A percentile compares a stretch with the other conserved stretches of the same genome.
Conservation (phyloP, 2,329 filamentous ascomycete species). For the Gaeumannomyces sp. region DNA sequence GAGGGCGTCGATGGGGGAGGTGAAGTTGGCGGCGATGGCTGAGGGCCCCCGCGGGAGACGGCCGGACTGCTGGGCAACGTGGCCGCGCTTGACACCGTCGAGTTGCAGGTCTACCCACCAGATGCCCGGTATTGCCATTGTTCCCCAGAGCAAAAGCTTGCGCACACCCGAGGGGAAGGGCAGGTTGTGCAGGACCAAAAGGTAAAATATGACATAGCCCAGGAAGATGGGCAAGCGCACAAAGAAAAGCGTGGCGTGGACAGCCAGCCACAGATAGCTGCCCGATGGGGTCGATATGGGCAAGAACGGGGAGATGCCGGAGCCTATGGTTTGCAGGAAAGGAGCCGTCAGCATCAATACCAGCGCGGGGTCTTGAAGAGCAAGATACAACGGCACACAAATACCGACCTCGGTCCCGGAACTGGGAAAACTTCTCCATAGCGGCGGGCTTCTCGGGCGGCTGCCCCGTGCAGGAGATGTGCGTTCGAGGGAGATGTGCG, state of each 20-base stretch:
- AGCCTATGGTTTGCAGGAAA: constrained; percentile 51
- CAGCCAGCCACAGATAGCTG: constrained; percentile 54
- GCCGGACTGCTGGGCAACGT: constrained; percentile 64
- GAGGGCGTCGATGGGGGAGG: constrained; percentile 84
- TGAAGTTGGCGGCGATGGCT: constrained; percentile 85
- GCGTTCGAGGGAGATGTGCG: background rate
- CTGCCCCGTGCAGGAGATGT: background rate
- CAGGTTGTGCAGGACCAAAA: constrained; percentile 75
- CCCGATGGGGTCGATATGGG: constrained; percentile 61
- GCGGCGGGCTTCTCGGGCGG: constrained; percentile 9
- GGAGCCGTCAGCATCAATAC: background rate
- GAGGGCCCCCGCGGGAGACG: constrained; percentile 73
- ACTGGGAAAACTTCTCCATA: constrained; percentile 96
- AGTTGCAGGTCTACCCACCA: constrained; percentile 99
- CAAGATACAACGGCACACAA: no score
- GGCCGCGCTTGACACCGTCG: constrained; percentile 91
- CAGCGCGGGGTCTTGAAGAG: background rate
- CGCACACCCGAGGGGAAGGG: constrained; percentile 58
- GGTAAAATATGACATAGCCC: constrained; percentile 62
- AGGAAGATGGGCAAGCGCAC: constrained; percentile 75
- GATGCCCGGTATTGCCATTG: constrained; percentile 83
- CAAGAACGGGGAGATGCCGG: constrained; percentile 93
- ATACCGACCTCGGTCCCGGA: constrained; percentile 71
- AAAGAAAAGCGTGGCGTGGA: constrained; percentile 68
- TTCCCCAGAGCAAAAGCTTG: constrained; percentile 80